These are phyloP conservation scores for Herpotrichia juniperi DNA, from an alignment of 2,329 filamentous ascomycete species.

Conservation along the genomic window DNA sequence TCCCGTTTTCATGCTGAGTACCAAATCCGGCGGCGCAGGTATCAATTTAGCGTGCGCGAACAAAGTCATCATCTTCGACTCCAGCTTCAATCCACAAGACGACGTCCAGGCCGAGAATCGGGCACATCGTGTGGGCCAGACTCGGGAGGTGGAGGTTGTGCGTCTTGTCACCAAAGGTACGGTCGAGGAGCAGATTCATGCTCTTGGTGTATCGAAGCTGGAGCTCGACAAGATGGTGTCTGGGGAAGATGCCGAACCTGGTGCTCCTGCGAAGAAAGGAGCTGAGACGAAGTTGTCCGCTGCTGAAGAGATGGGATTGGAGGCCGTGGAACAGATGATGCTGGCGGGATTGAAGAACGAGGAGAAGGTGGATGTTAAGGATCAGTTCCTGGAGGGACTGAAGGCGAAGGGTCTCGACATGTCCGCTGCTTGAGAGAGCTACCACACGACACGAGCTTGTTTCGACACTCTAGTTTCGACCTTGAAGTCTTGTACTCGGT, in stretches of 20 bases:
- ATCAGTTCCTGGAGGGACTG: slow-evolving; percentile 48
- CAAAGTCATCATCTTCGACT: slow-evolving; percentile 97
- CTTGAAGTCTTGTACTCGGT: background rate
- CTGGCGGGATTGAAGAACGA: slow-evolving; percentile 26
- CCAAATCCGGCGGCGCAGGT: slow-evolving; percentile 92
- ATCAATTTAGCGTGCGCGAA: slow-evolving; percentile 96
- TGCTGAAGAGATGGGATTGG: slow-evolving; percentile 38
- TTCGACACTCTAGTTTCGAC: background rate
- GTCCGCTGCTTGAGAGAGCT: slow-evolving; percentile 22
- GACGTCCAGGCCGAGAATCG: slow-evolving; percentile 98
- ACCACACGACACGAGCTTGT: background rate
- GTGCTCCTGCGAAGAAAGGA: slow-evolving; percentile 22
- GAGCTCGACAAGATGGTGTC: slow-evolving; percentile 80
- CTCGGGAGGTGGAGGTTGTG: slow-evolving; percentile 86
- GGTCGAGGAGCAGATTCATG: slow-evolving; percentile 92
- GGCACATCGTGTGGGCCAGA: slow-evolving; percentile 93
- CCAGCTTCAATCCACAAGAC: slow-evolving; percentile 96
- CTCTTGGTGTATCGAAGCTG: slow-evolving; percentile 89
- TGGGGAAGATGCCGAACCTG: slow-evolving; percentile 60
- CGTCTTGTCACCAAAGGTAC: slow-evolving; percentile 80
- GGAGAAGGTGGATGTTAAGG: slow-evolving; percentile 44
- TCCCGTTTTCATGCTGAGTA: slow-evolving; percentile 90
- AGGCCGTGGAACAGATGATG: slow-evolving; percentile 50
- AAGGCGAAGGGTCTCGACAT: slow-evolving; percentile 50
- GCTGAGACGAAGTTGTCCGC: slow-evolving; percentile 35